These are phyloP conservation scores for Pythium catenulatum DNA, from an alignment of 352 stramenopile species.

Conservation along the genomic window DNA sequence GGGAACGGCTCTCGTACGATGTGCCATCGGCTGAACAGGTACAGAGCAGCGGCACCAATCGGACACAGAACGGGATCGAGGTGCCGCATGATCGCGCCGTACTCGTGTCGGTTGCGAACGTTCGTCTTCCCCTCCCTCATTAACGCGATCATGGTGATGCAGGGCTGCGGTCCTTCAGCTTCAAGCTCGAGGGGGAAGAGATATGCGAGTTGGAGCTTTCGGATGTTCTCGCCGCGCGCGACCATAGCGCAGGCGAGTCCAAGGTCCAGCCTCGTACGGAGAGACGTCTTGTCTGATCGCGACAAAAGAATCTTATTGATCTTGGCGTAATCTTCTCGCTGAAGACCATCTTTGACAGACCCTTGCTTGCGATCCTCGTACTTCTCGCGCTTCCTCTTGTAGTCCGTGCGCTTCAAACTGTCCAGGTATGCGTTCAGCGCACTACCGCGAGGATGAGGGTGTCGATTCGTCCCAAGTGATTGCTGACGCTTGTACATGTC, in stretches of 20 bases:
- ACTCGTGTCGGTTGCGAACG: neutral
- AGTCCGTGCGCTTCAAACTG: neutral
- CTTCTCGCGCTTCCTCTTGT: neutral
- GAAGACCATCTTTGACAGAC: neutral
- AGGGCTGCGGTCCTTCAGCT: neutral
- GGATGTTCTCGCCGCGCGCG: neutral
- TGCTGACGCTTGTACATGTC: too few relatives aligned
- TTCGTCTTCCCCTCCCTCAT: neutral
- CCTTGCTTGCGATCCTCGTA: neutral
- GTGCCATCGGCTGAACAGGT: neutral
- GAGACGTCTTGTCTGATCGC: neutral
- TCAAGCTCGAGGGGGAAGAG: neutral
- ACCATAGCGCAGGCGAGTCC: neutral
- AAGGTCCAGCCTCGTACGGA: neutral
- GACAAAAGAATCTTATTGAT: neutral
- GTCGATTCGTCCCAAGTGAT: too few relatives aligned
- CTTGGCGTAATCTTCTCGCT: neutral
- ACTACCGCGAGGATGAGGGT: too few relatives aligned
- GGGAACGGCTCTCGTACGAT: neutral
- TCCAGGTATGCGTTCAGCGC: neutral
- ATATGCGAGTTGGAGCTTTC: neutral
- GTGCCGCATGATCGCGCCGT: neutral
- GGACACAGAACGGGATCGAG: neutral
- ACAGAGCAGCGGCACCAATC: neutral
- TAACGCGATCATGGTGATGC: neutral